Base-by-base conservation (phyloP, 371 early-diverging fungal genomes). In the Circinella minor region DNA sequence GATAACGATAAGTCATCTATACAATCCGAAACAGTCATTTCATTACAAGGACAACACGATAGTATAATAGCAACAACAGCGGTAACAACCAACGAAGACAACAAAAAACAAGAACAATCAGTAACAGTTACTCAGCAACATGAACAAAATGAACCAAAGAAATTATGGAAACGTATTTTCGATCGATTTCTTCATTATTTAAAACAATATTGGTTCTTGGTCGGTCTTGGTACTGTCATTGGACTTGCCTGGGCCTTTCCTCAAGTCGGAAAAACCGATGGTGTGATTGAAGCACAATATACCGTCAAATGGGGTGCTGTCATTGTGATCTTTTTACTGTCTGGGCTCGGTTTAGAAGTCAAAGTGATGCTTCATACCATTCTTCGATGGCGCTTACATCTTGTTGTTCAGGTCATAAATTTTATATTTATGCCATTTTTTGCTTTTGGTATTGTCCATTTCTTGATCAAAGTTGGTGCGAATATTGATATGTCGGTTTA, bases 221-320 rank as follows among this genome's bases (percentile, higher is more conserved):
- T 88, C 36, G 93, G 93, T 0, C 79, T 93, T 1, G 82, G 79
- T 20, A 46, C 88, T 9, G 90, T 81, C 10, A 92, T 93, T 71
- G 85, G 83, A 7, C 76, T 93, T 18, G 92, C 92, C 0, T 87
- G 88, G 73, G 85, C 84, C 6, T 88, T 84, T 66, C 93, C 92
- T 14, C 73, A 70, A 5, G 83, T 91, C 54, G 93, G 91, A 36
- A 88, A 87, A 68, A 77, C 85, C 4, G 65, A 84, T 20, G 93
- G 93, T 3, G 75, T 74, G 8, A 82, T 92, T 55, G 77, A 87
- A 18, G 81, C 89, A n/a, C 90, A 92, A 70, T 90, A 88, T 65
- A 81, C 87, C 2, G 84, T 91, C 62, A 89, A 88, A 70, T 92
- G 90, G 80, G 91, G 84, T 49, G 86, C 84, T 17, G 90, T 91